A percentile compares a stretch with the other conserved stretches of the same genome.
These are phyloP conservation scores for Taphrina flavorubra DNA, from an alignment of 1,139 yeast genomes.

Conservation along the genomic window DNA sequence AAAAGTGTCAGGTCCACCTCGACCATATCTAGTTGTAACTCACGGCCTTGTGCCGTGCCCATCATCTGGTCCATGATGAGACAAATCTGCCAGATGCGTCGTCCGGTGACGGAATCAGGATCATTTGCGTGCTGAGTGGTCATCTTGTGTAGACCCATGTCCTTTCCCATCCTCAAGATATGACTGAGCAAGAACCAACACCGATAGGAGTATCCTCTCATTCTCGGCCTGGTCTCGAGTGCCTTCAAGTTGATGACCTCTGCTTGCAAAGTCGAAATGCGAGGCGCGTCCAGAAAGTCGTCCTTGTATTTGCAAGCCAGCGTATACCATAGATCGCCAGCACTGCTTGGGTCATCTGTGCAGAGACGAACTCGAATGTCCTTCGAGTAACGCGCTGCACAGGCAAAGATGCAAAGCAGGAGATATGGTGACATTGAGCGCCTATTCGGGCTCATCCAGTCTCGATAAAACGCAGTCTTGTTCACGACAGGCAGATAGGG, in stretches of 20 bases:
- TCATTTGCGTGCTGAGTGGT: conserved; percentile 16
- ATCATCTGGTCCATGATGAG: conserved; percentile 40
- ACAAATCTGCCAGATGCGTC: conserved; percentile 38
- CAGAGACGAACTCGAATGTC: conserved; percentile 16
- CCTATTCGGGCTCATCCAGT: conserved; percentile 17
- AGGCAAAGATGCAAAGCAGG: conserved; percentile 26
- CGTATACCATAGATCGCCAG: conserved; percentile 31
- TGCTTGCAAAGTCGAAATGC: conserved; percentile 37
- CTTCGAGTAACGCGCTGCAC: conserved; percentile 35
- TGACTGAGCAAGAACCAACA: conserved; percentile 22
- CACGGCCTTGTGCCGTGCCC: conserved; percentile 36
- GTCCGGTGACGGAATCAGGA: conserved; percentile 28
- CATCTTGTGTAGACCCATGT: conserved; percentile 27
- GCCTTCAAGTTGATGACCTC: conserved; percentile 34
- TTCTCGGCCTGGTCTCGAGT: conserved; percentile 33
- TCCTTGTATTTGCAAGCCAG: conserved; percentile 9
- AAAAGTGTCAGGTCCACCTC: conserved; percentile 35
- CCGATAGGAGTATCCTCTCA: conserved; percentile 32
- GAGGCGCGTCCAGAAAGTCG: conserved; percentile 33
- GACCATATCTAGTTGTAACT: conserved; percentile 32
- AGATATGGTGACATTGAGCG: conserved; percentile 21
- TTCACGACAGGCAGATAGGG: conserved; percentile 36
- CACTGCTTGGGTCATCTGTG: conserved; percentile 18
- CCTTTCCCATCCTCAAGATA: conserved; percentile 32
- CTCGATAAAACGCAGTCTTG: conserved; percentile 17